Evolutionary conservation across 192 early-diverging fungal genomes (phyloP).

Genomic region (Backusella tuberculispora): DNA sequence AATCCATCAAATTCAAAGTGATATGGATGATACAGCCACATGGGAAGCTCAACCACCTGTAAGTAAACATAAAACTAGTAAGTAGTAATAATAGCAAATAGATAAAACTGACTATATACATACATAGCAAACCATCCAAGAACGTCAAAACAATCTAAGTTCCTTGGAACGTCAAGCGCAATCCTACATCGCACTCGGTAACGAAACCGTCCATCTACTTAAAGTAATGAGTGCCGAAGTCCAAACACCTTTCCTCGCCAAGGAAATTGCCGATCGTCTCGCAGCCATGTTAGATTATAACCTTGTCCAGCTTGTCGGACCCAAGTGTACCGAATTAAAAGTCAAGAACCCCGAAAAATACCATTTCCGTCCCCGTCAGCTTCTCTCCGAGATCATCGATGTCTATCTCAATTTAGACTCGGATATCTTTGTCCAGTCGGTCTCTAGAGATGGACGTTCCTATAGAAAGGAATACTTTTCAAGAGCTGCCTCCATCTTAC

Average conservation of each 20-base stretch:
- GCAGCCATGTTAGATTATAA: constrained; percentile 99
- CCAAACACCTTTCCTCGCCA: constrained; percentile 83
- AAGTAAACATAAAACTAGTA: constrained; percentile 23
- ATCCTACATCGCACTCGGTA: constrained; percentile 85
- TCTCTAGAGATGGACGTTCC: constrained; percentile 84
- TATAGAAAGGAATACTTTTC: constrained; percentile 80
- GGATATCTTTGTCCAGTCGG: constrained; percentile 73
- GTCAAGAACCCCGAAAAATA: constrained; percentile 75
- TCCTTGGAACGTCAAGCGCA: constrained; percentile 81
- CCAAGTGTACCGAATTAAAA: constrained; percentile 87
- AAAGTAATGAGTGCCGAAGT: constrained; percentile 80
- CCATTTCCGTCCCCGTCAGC: constrained; percentile 81
- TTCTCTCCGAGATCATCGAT: constrained; percentile 83
- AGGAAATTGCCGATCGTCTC: constrained; percentile 88
- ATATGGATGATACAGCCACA: constrained; percentile 64
- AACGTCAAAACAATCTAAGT: constrained; percentile 60
- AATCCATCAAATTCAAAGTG: constrained; percentile 81
- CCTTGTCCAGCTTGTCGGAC: constrained; percentile 86
- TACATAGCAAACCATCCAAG: constrained; percentile 58
- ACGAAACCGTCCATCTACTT: constrained; percentile 95
- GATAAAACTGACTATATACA: background rate
- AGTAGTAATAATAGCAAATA: too few species aligned
- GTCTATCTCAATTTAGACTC: constrained; percentile 81
- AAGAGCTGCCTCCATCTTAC: constrained; percentile 73
- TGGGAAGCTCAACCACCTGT: constrained; percentile 59